These are phyloP conservation scores for Oxalis stricta DNA, from an alignment of 441 rosid genomes.

Conservation along the genomic window DNA sequence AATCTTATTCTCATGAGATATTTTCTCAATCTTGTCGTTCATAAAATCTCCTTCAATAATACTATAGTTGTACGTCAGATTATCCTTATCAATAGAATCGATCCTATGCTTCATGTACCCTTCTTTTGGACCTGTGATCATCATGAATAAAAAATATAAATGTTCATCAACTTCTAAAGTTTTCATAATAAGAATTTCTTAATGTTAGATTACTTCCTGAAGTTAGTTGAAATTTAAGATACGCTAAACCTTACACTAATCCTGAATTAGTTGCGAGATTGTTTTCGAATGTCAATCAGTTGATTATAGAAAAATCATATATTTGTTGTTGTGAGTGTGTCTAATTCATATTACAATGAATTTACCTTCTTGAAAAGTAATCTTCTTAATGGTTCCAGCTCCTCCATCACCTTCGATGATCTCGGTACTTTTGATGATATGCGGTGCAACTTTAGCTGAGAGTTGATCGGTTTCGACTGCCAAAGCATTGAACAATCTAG, in stretches of 20 bases:
- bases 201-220: no score
- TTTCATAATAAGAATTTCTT: no score
- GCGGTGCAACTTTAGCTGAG: constrained; percentile 6
- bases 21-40: constrained; percentile 3
- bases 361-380: no score
- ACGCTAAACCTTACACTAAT: no score
- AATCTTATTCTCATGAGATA: constrained; percentile 9
- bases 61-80: not conserved
- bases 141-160: not conserved
- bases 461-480: constrained; percentile 4
- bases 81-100: constrained; percentile 10
- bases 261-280: no score
- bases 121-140: constrained; percentile 2
- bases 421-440: constrained; percentile 1
- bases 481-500: constrained; percentile 3
- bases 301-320: no score
- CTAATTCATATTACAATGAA: no score
- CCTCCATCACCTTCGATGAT: constrained; percentile 4
- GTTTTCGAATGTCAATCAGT: no score
- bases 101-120: constrained; percentile 4
- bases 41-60: constrained; percentile 3
- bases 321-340: no score
- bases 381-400: constrained; percentile 4
- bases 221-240: no score
- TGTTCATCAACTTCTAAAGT: not conserved